Percentiles rank a stretch among this genome's conserved stretches.
Conservation (phyloP, 2,329 filamentous ascomycete species). For the Pseudocercospora fijiensis region DNA sequence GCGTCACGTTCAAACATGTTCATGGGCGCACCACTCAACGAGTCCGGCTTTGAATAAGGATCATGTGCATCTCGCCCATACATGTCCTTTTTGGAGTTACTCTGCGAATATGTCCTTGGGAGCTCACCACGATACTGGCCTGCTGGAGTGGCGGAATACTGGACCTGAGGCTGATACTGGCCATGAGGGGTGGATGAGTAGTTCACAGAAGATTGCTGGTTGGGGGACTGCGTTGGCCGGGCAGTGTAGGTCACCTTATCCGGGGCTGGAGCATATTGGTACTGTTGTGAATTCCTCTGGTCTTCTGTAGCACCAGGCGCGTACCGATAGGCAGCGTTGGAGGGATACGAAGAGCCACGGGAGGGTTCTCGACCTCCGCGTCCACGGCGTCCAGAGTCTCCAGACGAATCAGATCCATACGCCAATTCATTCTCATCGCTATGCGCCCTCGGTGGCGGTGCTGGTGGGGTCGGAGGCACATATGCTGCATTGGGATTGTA, state of each 20-base stretch:
- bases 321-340: conserved; percentile 25
- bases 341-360: conserved; percentile 25
- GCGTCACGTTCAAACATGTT: conserved; percentile 7
- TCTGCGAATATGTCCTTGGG: conserved; percentile 26
- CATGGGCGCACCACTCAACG: not conserved
- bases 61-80: conserved; percentile 23
- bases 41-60: not conserved
- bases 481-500: conserved; percentile 31
- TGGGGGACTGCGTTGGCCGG: conserved; percentile 30
- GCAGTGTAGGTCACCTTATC: conserved; percentile 47
- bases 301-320: conserved; percentile 26
- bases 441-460: conserved; percentile 5
- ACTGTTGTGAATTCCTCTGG: conserved; percentile 28
- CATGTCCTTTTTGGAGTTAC: conserved; percentile 11
- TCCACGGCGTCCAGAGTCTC: conserved; percentile 12
- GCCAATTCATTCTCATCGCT: conserved; percentile 37
- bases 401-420: conserved; percentile 31
- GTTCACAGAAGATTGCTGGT: conserved; percentile 2
- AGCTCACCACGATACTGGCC: conserved; percentile 24
- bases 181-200: conserved; percentile 24
- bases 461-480: conserved; percentile 18
- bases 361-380: conserved; percentile 16
- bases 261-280: conserved; percentile 43
- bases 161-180: conserved; percentile 17
- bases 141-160: conserved; percentile 21